Evolutionary conservation across 148 eudicot species (phyloP).

Genomic region (Mesembryanthemum crystallinum): DNA sequence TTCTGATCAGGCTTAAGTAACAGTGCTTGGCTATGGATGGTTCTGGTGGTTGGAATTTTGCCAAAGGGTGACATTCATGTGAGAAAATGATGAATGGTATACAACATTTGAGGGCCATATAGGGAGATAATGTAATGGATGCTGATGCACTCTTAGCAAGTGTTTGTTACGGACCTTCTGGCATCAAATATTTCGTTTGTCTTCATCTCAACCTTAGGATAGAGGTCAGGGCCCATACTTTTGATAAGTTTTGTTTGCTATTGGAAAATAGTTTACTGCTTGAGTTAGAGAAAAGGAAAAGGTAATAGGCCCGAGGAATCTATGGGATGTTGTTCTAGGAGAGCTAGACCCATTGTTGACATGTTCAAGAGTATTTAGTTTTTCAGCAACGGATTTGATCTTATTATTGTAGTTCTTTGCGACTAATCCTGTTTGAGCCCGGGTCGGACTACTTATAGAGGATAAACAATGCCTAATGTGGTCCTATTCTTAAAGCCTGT

Average conservation of each 20-base stretch:
- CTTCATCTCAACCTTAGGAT: slow-evolving; percentile 2
- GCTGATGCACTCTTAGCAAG: slow-evolving; percentile 16
- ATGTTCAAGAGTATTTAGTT: too few species aligned
- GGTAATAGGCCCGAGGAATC: too few species aligned
- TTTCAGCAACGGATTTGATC: too few species aligned
- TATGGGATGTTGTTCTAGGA: too few species aligned
- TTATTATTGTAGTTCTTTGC: too few species aligned
- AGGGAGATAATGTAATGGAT: slow-evolving; percentile 12
- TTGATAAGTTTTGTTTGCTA: slow-evolving; percentile 14
- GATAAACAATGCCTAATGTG: too few species aligned
- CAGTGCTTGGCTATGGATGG: slow-evolving; percentile 20
- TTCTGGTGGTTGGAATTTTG: not conserved
- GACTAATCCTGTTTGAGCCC: too few species aligned
- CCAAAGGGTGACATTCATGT: slow-evolving; percentile 1
- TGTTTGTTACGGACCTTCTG: not conserved
- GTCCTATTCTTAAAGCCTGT: too few species aligned
- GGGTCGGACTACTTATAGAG: too few species aligned
- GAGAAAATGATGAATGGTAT: not conserved
- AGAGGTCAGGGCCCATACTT: slow-evolving; percentile 4
- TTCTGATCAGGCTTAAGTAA: slow-evolving; percentile 17
- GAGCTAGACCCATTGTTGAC: too few species aligned
- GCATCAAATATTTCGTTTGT: slow-evolving; percentile 1
- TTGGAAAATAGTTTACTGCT: not conserved
- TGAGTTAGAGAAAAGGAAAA: not conserved
- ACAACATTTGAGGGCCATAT: slow-evolving; percentile 20